These are phyloP conservation scores for Colletotrichum musicola DNA, from an alignment of 2,329 filamentous ascomycete species.

Conservation along the genomic window DNA sequence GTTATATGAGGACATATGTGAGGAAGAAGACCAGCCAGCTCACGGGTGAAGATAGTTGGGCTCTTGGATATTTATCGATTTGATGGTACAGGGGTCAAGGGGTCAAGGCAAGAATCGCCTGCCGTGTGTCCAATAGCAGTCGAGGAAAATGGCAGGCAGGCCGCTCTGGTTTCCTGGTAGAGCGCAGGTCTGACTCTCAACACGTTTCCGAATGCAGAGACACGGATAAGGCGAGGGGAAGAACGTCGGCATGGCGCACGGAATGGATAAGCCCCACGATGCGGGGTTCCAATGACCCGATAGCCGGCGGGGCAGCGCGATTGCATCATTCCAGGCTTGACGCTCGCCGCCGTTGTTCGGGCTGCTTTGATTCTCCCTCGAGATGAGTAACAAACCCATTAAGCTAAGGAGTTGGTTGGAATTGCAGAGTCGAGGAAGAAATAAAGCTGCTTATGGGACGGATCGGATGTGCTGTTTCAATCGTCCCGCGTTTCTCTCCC, in stretches of 20 bases:
- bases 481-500: no score
- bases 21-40: background rate
- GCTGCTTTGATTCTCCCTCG: background rate
- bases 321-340: constrained; percentile 31
- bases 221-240: constrained; percentile 37
- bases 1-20: constrained; percentile 21
- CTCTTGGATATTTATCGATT: constrained; percentile 15
- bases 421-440: background rate
- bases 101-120: background rate
- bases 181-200: constrained; percentile 2
- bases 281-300: constrained; percentile 36
- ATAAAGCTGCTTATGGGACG: no score
- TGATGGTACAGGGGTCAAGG: constrained; percentile 2
- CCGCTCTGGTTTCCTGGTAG: background rate
- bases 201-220: constrained; percentile 30
- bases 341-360: no score
- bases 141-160: background rate
- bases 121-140: constrained; percentile 1
- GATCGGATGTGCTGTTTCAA: background rate
- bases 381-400: background rate
- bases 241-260: constrained; percentile 29
- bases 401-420: background rate
- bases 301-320: constrained; percentile 31
- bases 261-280: constrained; percentile 32
- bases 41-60: background rate